Percentiles rank a stretch among this genome's conserved stretches.
phyloP scores from a whole-genome alignment of 257 asterid genomes.

The Penstemon newberryi region DNA sequence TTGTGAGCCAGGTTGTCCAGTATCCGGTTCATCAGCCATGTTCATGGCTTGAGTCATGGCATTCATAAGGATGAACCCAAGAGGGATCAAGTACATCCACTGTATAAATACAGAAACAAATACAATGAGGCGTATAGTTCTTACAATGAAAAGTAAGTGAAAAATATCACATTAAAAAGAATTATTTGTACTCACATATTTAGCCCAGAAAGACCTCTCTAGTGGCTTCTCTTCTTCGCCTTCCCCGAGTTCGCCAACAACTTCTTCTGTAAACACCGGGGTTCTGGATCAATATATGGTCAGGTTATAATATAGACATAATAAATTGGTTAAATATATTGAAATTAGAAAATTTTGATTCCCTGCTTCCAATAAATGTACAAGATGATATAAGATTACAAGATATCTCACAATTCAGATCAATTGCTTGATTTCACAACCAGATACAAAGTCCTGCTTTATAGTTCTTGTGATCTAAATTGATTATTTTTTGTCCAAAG shows the following conservation, averaged over 20 bases:
- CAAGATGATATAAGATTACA: too few species aligned
- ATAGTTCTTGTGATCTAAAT: too few species aligned
- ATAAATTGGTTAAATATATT: too few species aligned
- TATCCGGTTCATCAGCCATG: constrained; percentile 74
- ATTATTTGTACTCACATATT: constrained; percentile 62
- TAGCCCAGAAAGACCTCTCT: constrained; percentile 92
- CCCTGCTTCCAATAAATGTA: too few species aligned
- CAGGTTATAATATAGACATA: too few species aligned
- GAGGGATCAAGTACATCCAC: constrained; percentile 69
- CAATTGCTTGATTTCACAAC: too few species aligned
- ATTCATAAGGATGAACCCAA: constrained; percentile 33
- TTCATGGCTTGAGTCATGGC: constrained; percentile 87
- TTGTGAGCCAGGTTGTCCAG: constrained; percentile 64
- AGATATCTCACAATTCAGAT: too few species aligned
- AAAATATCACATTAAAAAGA: constrained; percentile 9
- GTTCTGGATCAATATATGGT: constrained; percentile 53
- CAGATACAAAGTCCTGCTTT: too few species aligned
- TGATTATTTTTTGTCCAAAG: too few species aligned
- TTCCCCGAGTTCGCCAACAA: constrained; percentile 61
- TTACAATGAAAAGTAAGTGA: background rate
- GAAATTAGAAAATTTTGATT: too few species aligned
- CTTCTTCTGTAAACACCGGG: constrained; percentile 71
- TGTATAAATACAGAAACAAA: constrained; percentile 34
- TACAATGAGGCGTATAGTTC: background rate
- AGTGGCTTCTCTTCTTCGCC: constrained; percentile 67